A percentile compares a stretch with the other conserved stretches of the same genome.
These are phyloP conservation scores for bread wheat (Triticum aestivum) DNA, from an alignment of 176 grass and related monocot species.

Conservation along the genomic window IWGSC_CS_RefSeq_v2.1 NC_057805.1:404347017-404347516, in stretches of 20 bases:
- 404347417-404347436: neutral
- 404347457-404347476: neutral
- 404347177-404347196: constrained; percentile 52
- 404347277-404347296: neutral
- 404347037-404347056: neutral
- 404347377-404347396: constrained; percentile 34
- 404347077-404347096: neutral
- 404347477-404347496: neutral
- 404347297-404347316: neutral
- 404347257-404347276: neutral
- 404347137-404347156: neutral
- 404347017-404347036: constrained; percentile 18
- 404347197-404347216: constrained; percentile 42
- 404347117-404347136: neutral
- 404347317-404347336: accelerated
- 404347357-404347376: neutral
- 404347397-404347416: neutral
- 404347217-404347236: constrained; percentile 16
- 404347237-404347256: neutral
- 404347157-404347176: constrained; percentile 18
- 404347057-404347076: neutral
- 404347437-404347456: accelerated
- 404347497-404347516: neutral
- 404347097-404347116: accelerated
- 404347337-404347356: neutral